phyloP scores from a whole-genome alignment of 805 yeast genomes.

The Cyberlindnera mycetangii region DNA sequence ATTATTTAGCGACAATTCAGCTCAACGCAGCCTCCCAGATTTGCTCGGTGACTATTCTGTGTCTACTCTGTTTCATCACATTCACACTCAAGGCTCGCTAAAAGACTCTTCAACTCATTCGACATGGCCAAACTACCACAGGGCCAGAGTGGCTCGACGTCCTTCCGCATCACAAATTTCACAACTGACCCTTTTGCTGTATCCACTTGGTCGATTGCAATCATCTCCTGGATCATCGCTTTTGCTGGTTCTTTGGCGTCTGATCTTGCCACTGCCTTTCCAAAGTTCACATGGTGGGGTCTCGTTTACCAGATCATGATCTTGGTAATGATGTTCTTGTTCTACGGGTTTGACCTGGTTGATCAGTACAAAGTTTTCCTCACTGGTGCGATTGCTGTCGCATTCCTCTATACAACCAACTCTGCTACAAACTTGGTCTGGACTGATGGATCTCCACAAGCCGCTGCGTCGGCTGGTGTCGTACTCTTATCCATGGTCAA shows the following conservation, averaged over 20 bases:
- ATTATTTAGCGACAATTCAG: background rate
- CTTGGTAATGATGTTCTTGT: slow-evolving; percentile 45
- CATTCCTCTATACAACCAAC: slow-evolving; percentile 82
- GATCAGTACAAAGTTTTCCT: slow-evolving; percentile 61
- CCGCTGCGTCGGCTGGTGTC: slow-evolving; percentile 92
- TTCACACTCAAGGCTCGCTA: background rate
- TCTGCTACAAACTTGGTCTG: slow-evolving; percentile 80
- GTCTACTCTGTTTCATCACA: background rate
- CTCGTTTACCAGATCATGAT: slow-evolving; percentile 72
- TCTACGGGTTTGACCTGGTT: slow-evolving; percentile 60
- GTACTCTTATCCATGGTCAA: slow-evolving; percentile 80
- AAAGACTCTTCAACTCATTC: background rate
- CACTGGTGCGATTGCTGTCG: slow-evolving; percentile 48
- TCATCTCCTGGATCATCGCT: slow-evolving; percentile 83
- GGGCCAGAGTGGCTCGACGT: background rate
- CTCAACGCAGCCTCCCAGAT: background rate
- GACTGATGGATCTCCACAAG: slow-evolving; percentile 55
- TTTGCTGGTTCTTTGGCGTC: slow-evolving; percentile 80
- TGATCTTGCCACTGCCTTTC: slow-evolving; percentile 46
- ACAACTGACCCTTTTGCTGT: slow-evolving; percentile 86
- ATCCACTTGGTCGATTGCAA: slow-evolving; percentile 70
- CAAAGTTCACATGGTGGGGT: slow-evolving; percentile 97
- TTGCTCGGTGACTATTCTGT: too few relatives aligned
- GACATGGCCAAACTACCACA: background rate
- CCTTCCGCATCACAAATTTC: slow-evolving; percentile 37